Evolutionary conservation across 768 basidiomycete species (phyloP).

Genomic region (Auricularia heimuer): DNA sequence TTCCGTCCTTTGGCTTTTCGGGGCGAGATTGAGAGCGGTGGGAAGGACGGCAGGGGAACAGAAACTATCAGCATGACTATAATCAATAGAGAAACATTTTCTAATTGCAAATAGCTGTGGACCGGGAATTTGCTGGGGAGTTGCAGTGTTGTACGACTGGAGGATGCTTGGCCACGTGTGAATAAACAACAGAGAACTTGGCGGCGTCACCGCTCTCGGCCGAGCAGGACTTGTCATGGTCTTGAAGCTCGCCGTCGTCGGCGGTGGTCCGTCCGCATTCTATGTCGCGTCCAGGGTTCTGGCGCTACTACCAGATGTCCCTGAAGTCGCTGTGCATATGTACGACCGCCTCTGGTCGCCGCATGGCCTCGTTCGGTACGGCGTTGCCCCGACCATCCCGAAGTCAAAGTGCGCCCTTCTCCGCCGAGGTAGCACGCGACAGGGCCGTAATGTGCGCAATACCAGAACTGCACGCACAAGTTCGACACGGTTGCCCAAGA

Average conservation of each 20-base stretch:
- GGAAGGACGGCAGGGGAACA: too few relatives aligned
- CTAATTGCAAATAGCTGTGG: too few relatives aligned
- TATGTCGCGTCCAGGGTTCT: slow-evolving; percentile 87
- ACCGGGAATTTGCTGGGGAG: too few relatives aligned
- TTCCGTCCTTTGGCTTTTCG: too few relatives aligned
- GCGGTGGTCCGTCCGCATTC: slow-evolving; percentile 95
- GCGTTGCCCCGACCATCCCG: slow-evolving; percentile 96
- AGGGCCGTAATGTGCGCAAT: background rate
- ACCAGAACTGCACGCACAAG: slow-evolving; percentile 91
- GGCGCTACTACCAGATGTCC: slow-evolving; percentile 39
- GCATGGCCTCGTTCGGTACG: slow-evolving; percentile 89
- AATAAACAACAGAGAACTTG: too few relatives aligned
- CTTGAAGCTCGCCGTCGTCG: slow-evolving; percentile 79
- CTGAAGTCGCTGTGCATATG: slow-evolving; percentile 57
- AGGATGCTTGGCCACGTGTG: too few relatives aligned
- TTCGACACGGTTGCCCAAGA: slow-evolving; percentile 79
- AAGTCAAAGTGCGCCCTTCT: slow-evolving; percentile 67
- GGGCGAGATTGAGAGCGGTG: too few relatives aligned
- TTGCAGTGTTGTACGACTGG: too few relatives aligned
- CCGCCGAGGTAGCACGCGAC: background rate
- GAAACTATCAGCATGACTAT: too few relatives aligned
- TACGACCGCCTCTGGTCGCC: slow-evolving; percentile 92
- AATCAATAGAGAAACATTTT: too few relatives aligned
- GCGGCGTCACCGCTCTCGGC: too few relatives aligned
- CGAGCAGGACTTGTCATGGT: background rate